Evolutionary conservation across 2,329 filamentous ascomycete species (phyloP), one percentile per base, ranked within the genome.

Genomic region (Clonostachys rhizophaga): DNA sequence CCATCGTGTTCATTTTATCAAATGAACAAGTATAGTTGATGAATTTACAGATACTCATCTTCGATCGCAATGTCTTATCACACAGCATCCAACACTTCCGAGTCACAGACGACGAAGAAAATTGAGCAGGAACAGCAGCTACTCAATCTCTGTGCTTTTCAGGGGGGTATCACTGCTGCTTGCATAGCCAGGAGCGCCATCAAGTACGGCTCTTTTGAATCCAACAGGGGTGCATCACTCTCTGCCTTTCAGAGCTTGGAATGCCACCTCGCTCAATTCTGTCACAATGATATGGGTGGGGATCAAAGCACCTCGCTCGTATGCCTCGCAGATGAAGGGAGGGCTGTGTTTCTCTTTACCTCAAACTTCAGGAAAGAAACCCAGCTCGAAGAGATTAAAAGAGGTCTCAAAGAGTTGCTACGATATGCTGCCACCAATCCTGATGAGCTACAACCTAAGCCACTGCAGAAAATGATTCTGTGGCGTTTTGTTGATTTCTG

Each of bases 261-360:
- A 12, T 49, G 44, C 44, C 51, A 52, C 40, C 49, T 55, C 14
- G 48, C 52, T 3, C 47, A 54, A 14, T 33, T 54, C 6, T 54
- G 48, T 18, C 50, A 55, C 37, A 51, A 12, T 14, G 3, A 42
- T 30, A 46, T 44, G 39, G 47, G 50, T 12, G 46, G 48, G 4
- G 44, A 40, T 4, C 52, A 50, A 10, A 45, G 50, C 12, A 55
- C 49, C 1, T 41, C 48, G 12, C 18, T 52, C 5, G 47, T 42
- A 9, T 44, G 40, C 30, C 47, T 50, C 13, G 47, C 37, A 5
- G 48, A 24, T 12, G 13, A 18, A 5, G 11, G 40, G 16, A 50
- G 6, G 7, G 47, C 48, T 2, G 43, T 44, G 12, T 55, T 52
- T 35, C 42, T 50, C 9, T 44, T 55, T 40, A 35, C 40, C 11